These are phyloP conservation scores for Bauhinia variegata DNA, from an alignment of 306 rosid genomes.

Conservation along the genomic window DNA sequence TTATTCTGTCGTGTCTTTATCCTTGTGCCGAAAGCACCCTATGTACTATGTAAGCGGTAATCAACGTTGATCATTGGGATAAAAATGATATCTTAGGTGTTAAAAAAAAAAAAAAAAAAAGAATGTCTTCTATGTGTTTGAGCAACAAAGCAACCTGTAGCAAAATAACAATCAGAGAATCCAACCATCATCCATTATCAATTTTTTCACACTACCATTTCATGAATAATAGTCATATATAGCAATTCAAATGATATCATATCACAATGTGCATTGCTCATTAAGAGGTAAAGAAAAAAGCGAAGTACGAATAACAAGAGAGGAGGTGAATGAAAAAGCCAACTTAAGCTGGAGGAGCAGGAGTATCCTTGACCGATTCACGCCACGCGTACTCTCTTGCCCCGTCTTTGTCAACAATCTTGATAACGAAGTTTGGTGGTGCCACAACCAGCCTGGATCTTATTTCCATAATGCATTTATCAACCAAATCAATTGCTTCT, in stretches of 20 bases:
- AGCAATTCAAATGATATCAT: background rate
- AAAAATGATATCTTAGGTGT: too few species aligned
- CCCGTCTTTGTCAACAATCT: conserved; percentile 90
- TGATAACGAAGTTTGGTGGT: conserved; percentile 94
- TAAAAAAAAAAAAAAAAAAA: too few species aligned
- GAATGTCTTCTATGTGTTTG: too few species aligned
- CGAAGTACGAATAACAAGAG: background rate
- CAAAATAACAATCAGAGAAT: too few species aligned
- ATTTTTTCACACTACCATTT: too few species aligned
- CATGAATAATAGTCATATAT: too few species aligned
- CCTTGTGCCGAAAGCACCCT: too few species aligned
- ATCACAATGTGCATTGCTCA: conserved; percentile 4
- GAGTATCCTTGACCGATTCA: conserved; percentile 60
- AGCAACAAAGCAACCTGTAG: too few species aligned
- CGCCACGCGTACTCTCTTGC: conserved; percentile 93
- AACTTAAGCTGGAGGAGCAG: conserved; percentile 56
- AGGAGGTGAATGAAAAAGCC: background rate
- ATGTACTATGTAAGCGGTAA: too few species aligned
- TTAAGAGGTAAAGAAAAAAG: conserved; percentile 4
- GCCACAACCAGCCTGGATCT: conserved; percentile 81
- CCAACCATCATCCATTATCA: too few species aligned
- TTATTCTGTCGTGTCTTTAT: too few species aligned
- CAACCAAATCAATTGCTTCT: conserved; percentile 80
- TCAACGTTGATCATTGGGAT: too few species aligned
- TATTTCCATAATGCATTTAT: conserved; percentile 79